Base-by-base conservation (phyloP, 768 basidiomycete genomes). In the Leccinum subtestaceum region DNA sequence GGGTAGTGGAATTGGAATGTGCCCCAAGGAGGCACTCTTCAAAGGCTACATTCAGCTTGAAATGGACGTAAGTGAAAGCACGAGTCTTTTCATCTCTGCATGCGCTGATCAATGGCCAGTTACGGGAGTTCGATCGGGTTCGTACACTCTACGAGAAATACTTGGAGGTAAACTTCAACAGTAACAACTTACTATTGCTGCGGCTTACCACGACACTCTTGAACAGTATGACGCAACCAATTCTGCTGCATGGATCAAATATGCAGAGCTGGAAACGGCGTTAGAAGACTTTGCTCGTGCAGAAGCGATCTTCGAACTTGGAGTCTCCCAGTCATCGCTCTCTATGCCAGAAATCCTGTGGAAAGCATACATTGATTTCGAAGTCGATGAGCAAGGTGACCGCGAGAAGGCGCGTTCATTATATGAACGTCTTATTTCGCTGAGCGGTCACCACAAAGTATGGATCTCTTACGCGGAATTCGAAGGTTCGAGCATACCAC, bases 331-430 rank as follows among this genome's bases (percentile, higher is more conserved):
- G 68, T 76, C 84, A 0, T 84, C 89, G 15, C 79, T 98, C 36
- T 93, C 95, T 52, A 96, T 96, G 94, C 96, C 96, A 2, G 96
- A 98, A 71, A 76, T 94, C 6, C 77, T 95, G 9, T 93, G 91
- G 91, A 95, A 96, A 72, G 91, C 93, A 5, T 98, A 93, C 73
- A 92, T 98, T 75, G 96, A 98, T 73, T 97, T 97, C 65, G 96
- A 98, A 75, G 86, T 88, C 57, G 91, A 92, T 60, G 94, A 97
- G 72, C 73, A 74, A 36, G 94, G 94, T 65, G 95, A 98, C 63
- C 85, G 93, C 43, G 91, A 91, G 58, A 81, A 84, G 15, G 89
- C 91, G 2, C 80, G 96, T n/a, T 80, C 81, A 6, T 71, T 98
- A 43, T 98, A 97, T 71, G 95, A 98, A 75, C 84, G 95, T 19